Evolutionary conservation across 148 eudicot species (phyloP).

Genomic region (Chenopodium album): DNA sequence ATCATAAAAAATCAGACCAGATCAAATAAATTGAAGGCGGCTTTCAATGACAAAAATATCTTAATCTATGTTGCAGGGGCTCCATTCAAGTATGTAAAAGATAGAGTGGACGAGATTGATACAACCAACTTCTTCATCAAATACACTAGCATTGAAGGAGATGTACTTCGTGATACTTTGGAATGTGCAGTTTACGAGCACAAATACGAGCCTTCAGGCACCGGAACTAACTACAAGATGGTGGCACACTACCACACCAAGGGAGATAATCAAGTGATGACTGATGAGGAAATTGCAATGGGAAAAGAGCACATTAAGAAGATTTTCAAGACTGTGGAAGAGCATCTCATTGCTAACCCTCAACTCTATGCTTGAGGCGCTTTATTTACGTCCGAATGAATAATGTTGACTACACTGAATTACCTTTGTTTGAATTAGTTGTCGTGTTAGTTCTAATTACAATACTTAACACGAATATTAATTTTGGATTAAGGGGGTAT

Average conservation of each 20-base stretch:
- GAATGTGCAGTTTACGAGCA: slow-evolving; percentile 20
- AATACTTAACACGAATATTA: too few relatives aligned
- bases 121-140: slow-evolving; percentile 18
- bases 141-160: slow-evolving; percentile 29
- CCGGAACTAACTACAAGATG: slow-evolving; percentile 22
- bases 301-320: slow-evolving; percentile 19
- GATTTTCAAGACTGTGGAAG: slow-evolving; percentile 24
- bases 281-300: slow-evolving; percentile 21
- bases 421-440: too few relatives aligned
- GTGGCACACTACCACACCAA: slow-evolving; percentile 20
- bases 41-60: too few relatives aligned
- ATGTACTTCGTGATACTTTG: slow-evolving; percentile 8
- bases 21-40: background rate
- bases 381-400: background rate
- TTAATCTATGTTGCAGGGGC: background rate
- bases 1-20: background rate
- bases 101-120: slow-evolving; percentile 29
- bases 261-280: slow-evolving; percentile 17
- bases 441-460: too few relatives aligned
- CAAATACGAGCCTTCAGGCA: slow-evolving; percentile 17
- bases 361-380: slow-evolving; percentile 21
- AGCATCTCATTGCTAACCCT: slow-evolving; percentile 31
- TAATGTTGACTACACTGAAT: too few relatives aligned
- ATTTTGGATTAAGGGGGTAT: too few relatives aligned
- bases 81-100: slow-evolving; percentile 12